Conservation (phyloP, 805 yeast genomes). For the Hanseniaspora meyeri region DNA sequence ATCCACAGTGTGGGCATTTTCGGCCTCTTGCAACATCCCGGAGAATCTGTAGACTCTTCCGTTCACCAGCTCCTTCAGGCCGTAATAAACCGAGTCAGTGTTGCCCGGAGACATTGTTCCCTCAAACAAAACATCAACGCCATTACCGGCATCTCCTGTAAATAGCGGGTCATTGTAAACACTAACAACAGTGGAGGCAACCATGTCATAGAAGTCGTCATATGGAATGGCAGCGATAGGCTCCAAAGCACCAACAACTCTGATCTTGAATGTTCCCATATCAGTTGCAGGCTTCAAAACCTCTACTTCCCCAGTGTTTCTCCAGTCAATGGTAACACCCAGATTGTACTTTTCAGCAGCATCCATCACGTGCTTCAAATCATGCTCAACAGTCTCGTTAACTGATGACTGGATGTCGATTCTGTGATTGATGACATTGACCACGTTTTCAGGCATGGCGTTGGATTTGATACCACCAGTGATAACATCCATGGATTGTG, state of each 20-base stretch:
- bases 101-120: conserved; percentile 16
- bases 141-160: not conserved
- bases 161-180: conserved; percentile 40
- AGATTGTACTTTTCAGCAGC: conserved; percentile 15
- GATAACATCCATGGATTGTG: conserved; percentile 47
- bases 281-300: conserved; percentile 6
- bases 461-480: conserved; percentile 49
- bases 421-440: conserved; percentile 40
- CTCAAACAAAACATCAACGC: conserved; percentile 13
- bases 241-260: conserved; percentile 26
- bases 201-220: conserved; percentile 37
- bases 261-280: conserved; percentile 21
- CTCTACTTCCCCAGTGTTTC: not conserved
- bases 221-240: conserved; percentile 37
- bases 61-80: conserved; percentile 13
- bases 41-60: conserved; percentile 16
- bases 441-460: conserved; percentile 45
- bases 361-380: conserved; percentile 18
- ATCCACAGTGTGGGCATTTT: conserved; percentile 17
- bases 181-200: conserved; percentile 48
- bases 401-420: conserved; percentile 43
- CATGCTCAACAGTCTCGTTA: conserved; percentile 31
- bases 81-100: conserved; percentile 16
- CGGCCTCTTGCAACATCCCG: conserved; percentile 10
- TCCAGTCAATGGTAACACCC: conserved; percentile 12